phyloP scores from a whole-genome alignment of 768 basidiomycete genomes.

The Multifurca ochricompacta region DNA sequence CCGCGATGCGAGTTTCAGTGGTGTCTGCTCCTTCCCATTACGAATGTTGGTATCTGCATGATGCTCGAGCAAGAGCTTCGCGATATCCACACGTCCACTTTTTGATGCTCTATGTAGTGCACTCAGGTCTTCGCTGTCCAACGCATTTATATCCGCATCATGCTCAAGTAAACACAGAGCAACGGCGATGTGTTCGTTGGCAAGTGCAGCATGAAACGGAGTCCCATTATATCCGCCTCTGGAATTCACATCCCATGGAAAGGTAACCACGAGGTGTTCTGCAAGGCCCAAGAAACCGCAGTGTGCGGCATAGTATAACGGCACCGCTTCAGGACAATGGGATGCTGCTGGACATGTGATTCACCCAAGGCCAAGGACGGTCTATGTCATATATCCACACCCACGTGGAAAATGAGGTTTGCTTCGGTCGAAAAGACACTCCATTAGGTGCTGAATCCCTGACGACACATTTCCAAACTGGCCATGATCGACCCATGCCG shows the following conservation, averaged over 20 bases:
- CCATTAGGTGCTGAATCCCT: not conserved
- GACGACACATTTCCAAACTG: not conserved
- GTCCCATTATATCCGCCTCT: not conserved
- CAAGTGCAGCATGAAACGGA: not conserved
- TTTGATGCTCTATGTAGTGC: not conserved
- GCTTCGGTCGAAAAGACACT: not conserved
- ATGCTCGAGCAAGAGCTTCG: not conserved
- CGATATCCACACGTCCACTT: not conserved
- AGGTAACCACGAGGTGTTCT: not conserved
- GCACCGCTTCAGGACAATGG: not conserved
- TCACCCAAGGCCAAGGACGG: not conserved
- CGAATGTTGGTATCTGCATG: not conserved
- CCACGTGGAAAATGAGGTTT: not conserved
- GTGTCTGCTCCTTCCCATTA: not conserved
- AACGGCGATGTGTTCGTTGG: not conserved
- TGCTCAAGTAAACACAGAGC: not conserved
- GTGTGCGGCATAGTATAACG: not conserved
- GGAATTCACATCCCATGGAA: not conserved
- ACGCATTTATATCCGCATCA: not conserved
- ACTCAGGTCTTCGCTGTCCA: fast-evolving
- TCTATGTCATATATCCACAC: slow-evolving; percentile 3
- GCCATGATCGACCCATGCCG: slow-evolving; percentile 1
- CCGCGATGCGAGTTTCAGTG: not conserved
- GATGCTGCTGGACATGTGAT: not conserved
- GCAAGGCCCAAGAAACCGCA: not conserved